phyloP scores from a whole-genome alignment of 2,329 filamentous ascomycete genomes.

The Colletotrichum agaves region DNA sequence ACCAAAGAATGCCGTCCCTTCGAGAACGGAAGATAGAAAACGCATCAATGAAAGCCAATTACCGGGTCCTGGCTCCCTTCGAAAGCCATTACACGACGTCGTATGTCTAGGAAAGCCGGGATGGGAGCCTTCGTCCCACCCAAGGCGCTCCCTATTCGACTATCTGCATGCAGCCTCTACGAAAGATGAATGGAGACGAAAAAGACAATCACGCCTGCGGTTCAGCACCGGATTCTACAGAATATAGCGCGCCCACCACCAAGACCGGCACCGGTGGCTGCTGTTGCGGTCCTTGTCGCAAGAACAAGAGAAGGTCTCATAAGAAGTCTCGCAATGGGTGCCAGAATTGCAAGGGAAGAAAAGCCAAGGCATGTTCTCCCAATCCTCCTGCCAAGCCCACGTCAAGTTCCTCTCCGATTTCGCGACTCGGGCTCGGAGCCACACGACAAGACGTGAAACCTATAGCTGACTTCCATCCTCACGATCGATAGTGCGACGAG shows the following conservation, averaged over 20 bases:
- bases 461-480: background rate
- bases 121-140: constrained; percentile 4
- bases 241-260: background rate
- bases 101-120: background rate
- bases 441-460: background rate
- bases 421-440: background rate
- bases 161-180: background rate
- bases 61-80: background rate
- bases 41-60: constrained; percentile 10
- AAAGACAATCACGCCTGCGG: background rate
- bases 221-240: background rate
- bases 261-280: background rate
- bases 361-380: constrained; percentile 34
- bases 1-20: background rate
- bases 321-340: constrained; percentile 39
- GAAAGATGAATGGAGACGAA: constrained; percentile 15
- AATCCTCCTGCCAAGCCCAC: background rate
- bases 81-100: background rate
- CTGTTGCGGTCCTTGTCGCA: constrained; percentile 24
- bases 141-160: background rate
- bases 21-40: background rate
- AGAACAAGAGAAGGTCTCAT: constrained; percentile 30
- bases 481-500: constrained; percentile 36
- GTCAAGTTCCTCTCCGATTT: background rate
- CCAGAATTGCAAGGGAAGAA: constrained; percentile 38